Base-by-base conservation (phyloP, 2,329 filamentous ascomycete genomes). In the Claviceps monticola region DNA sequence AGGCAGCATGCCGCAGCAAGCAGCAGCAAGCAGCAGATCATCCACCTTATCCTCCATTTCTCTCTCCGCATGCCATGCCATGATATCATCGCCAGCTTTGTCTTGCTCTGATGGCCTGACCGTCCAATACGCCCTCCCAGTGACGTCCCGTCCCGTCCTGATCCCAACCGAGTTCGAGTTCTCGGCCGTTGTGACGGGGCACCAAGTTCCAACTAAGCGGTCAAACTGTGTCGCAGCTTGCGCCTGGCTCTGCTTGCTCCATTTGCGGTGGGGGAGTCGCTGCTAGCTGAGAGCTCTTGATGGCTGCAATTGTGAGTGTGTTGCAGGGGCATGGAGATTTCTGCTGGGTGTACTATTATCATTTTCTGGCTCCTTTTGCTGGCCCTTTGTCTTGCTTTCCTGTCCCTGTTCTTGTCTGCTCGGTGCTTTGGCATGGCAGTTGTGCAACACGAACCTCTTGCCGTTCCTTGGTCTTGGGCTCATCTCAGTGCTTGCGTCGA, bases 231-330 rank as follows among this genome's bases (percentile, higher is more conserved):
- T 34, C 29, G 29, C 29, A 34, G 8, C 29, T 34, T 34, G 29
- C 29, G 29, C 29, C 37, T 48, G 50, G 43, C 23, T 19, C 42
- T 21, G 29, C 29, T 26, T 51, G 42, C 26, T 34, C 37, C 49
- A 50, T 48, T 29, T 42, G 50, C 47, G 45, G 19, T 41, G 50
- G 41, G 23, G 36, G 48, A 21, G 42, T 50, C 44, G 26, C 34
- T 39, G 36, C 17, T 23, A 37, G 44, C 56, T 44, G 56, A 57
- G 58, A 55, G 56, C 53, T 56, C 59, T 60, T 62, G 58, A 66
- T 66, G 64, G 64, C 64, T 57, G 64, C 64, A 51, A 60, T 66
- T 59, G 64, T 66, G 56, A 67, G 64, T 59, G 17, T 13, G 17
- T 19, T 21, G 17, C 41, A 9, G 29, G 29, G 29, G 29, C 29